Conservation (phyloP, 257 asterid species). For the Cinchona pubescens region DNA sequence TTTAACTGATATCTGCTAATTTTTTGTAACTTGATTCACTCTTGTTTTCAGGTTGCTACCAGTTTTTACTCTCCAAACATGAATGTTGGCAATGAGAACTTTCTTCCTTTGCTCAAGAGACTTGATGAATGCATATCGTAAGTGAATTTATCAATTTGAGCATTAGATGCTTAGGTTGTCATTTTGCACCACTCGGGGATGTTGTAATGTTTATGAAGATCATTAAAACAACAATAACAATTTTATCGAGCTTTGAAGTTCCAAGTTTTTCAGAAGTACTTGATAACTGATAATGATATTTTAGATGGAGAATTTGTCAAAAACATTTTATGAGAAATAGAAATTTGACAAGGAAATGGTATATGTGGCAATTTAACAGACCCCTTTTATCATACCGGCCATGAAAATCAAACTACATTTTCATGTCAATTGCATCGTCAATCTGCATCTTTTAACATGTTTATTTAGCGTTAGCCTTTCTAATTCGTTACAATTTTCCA, state of each 20-base stretch:
- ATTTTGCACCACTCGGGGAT: not conserved
- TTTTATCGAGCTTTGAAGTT: slow-evolving; percentile 2
- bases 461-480: not conserved
- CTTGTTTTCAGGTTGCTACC: slow-evolving; percentile 82
- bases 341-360: not conserved
- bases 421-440: not conserved
- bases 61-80: slow-evolving; percentile 87
- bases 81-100: slow-evolving; percentile 69
- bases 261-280: not conserved
- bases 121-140: slow-evolving; percentile 96
- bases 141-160: slow-evolving; percentile 32
- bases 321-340: not conserved
- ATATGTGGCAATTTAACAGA: not conserved
- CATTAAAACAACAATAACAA: not conserved
- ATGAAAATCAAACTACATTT: not conserved
- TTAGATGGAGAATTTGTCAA: not conserved
- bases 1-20: not conserved
- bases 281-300: not conserved
- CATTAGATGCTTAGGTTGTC: not conserved
- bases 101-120: slow-evolving; percentile 88
- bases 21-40: slow-evolving; percentile 13
- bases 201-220: not conserved
- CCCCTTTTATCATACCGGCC: not conserved
- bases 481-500: not conserved
- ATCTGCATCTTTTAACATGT: not conserved